These are phyloP conservation scores for Didymella glomerata DNA, from an alignment of 2,329 filamentous ascomycete species.

Conservation along the genomic window DNA sequence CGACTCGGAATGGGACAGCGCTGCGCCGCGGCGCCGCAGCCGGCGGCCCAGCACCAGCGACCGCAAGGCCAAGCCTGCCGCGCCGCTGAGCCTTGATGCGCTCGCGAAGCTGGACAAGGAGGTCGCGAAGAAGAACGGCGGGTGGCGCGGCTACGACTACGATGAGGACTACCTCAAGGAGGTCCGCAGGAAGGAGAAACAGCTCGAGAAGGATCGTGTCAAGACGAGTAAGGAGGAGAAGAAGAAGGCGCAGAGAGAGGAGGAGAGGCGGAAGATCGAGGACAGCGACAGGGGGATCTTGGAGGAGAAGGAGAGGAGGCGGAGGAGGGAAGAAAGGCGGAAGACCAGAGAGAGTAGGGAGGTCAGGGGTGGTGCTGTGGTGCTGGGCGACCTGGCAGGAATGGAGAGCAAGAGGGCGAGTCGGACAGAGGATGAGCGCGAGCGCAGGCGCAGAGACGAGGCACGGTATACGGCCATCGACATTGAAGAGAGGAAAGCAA, in stretches of 20 bases:
- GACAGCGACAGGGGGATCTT: constrained; percentile 30
- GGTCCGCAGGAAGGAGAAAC: constrained; percentile 48
- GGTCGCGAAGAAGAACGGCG: constrained; percentile 62
- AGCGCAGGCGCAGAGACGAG: constrained; percentile 31
- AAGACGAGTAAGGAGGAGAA: constrained; percentile 47
- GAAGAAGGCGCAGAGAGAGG: constrained; percentile 35
- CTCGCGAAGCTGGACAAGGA: constrained; percentile 71
- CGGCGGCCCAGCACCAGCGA: constrained; percentile 37
- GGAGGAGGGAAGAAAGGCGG: constrained; percentile 30
- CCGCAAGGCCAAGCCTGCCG: constrained; percentile 39
- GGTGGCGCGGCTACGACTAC: constrained; percentile 54
- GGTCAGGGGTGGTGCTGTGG: constrained; percentile 31
- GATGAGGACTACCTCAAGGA: constrained; percentile 51
- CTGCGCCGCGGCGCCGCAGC: constrained; percentile 32
- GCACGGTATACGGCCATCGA: constrained; percentile 52
- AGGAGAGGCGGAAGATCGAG: constrained; percentile 45
- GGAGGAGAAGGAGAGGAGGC: constrained; percentile 35
- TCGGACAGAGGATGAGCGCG: constrained; percentile 41
- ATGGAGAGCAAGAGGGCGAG: constrained; percentile 37
- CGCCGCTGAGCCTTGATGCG: constrained; percentile 62
- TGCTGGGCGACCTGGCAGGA: constrained; percentile 24
- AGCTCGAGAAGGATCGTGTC: constrained; percentile 45
- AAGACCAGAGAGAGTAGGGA: constrained; percentile 29
- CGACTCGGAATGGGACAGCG: constrained; percentile 44
- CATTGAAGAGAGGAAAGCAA: constrained; percentile 49